Base-by-base conservation (phyloP, 495 filamentous ascomycete species). In the Jackrogersella minutella region DNA sequence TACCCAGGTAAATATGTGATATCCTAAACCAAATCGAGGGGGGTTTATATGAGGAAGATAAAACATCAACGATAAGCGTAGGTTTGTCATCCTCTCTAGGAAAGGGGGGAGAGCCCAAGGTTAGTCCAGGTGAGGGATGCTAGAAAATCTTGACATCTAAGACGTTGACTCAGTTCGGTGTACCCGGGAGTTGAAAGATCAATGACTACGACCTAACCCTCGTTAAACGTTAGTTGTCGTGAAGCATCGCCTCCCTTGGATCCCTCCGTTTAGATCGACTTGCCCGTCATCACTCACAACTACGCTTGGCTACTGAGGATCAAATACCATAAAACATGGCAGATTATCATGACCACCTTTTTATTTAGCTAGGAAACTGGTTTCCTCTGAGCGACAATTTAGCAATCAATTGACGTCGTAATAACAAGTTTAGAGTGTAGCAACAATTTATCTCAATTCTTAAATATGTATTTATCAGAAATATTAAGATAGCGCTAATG, bases 111-210 rank as follows among this genome's bases (percentile, higher is more conserved):
- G 26, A 51, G 33, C 52, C 34, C 37, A 34, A 41, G 41, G 22
- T 11, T 24, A 46, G 5, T 24, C 14, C 39, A 5, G 8, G 10
- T 14, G 21, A 24, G 14, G 11, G 5, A 36, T 26, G 14, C 22
- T 17, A 16, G 11, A n/a, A 56, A n/a, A 7, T 37, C 19, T 37
- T 28, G 4, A 31, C 13, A 21, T 34, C 7, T 19, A 54, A 53
- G 40, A 56, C 46, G 16, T 30, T 46, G 46, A 39, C 46, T 58
- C 52, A 65, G 30, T 58, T 39, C 21, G 30, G 40, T 26, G 43
- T 17, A 4, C 52, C n/a, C 19, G 8, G 14, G 13, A n/a, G 21
- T 44, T 14, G 53, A 26, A 36, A 19, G 16, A 22, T 13, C 16
- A n/a, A n/a, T n/a, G n/a, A 14, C 37, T 52, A 47, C 33, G 43